These are phyloP conservation scores for Colletotrichum sp. DNA, from an alignment of 2,329 filamentous ascomycete genomes.

Conservation along the genomic window DNA sequence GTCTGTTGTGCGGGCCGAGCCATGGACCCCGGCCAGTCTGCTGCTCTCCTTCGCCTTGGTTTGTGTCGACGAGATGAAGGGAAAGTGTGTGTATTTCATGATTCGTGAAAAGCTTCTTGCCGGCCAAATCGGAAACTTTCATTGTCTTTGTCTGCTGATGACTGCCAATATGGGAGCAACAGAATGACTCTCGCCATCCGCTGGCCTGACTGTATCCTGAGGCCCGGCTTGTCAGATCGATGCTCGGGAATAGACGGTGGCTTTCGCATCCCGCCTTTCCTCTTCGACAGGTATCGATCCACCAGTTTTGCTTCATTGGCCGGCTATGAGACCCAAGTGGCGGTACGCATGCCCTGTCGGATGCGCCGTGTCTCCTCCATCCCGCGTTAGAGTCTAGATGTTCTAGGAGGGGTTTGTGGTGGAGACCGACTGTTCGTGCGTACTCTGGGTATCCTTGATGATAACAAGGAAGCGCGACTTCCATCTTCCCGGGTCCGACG, in stretches of 20 bases:
- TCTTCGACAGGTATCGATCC: neutral
- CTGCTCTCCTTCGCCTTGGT: neutral
- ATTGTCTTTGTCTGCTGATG: neutral
- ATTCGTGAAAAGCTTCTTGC: neutral
- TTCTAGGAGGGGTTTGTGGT: neutral
- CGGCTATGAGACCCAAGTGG: neutral
- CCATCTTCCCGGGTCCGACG: neutral
- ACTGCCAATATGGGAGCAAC: neutral
- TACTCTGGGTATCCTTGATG: neutral
- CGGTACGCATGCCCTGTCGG: neutral
- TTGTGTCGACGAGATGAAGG: neutral
- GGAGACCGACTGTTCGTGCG: neutral
- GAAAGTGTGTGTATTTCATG: neutral
- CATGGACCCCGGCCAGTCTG: neutral
- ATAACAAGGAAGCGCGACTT: neutral
- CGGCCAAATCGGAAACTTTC: neutral
- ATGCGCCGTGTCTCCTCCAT: neutral
- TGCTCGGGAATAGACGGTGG: neutral
- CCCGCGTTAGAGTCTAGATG: neutral
- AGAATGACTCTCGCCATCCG: neutral
- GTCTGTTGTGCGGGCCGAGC: constrained; percentile 12
- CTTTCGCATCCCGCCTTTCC: neutral
- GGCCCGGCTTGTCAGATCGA: neutral
- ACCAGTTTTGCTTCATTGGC: neutral
- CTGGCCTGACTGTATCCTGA: neutral